Evolutionary conservation across 1,284 basidiomycete genomes (phyloP).

Genomic region (Mycena citricolor): DNA sequence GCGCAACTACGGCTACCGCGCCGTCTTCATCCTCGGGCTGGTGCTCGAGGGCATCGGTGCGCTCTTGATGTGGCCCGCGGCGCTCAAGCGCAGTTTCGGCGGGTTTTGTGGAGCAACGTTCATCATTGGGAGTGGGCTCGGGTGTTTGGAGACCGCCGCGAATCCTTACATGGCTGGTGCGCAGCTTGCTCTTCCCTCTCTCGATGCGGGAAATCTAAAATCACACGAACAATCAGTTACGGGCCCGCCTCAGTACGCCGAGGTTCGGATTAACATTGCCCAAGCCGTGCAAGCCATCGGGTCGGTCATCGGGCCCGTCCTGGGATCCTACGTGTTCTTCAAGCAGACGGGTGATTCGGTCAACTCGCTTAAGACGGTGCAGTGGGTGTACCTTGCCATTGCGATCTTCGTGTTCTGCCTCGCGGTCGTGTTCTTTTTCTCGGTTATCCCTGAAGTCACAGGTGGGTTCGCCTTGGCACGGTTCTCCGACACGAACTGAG

Average conservation of each 20-base stretch:
- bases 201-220: too few species aligned
- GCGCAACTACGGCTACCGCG: conserved; percentile 34
- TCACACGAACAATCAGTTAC: conserved; percentile 25
- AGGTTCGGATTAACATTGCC: conserved; percentile 36
- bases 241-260: conserved; percentile 35
- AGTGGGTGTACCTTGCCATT: conserved; percentile 38
- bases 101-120: conserved; percentile 40
- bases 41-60: conserved; percentile 35
- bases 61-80: conserved; percentile 39
- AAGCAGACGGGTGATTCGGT: conserved; percentile 33
- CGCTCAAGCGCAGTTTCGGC: conserved; percentile 34
- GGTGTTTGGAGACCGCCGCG: conserved; percentile 35
- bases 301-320: conserved; percentile 35
- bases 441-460: conserved; percentile 36
- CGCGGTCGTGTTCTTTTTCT: conserved; percentile 34
- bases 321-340: conserved; percentile 37
- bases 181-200: conserved; percentile 4
- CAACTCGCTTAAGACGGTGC: conserved; percentile 32
- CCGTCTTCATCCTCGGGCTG: conserved; percentile 35
- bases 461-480: conserved; percentile 28
- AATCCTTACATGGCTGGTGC: conserved; percentile 38
- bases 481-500: too few species aligned
- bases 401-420: conserved; percentile 36
- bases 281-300: conserved; percentile 36
- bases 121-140: conserved; percentile 36